Conservation (phyloP, 768 basidiomycete species). For the Psilocybe cyanescens region DNA sequence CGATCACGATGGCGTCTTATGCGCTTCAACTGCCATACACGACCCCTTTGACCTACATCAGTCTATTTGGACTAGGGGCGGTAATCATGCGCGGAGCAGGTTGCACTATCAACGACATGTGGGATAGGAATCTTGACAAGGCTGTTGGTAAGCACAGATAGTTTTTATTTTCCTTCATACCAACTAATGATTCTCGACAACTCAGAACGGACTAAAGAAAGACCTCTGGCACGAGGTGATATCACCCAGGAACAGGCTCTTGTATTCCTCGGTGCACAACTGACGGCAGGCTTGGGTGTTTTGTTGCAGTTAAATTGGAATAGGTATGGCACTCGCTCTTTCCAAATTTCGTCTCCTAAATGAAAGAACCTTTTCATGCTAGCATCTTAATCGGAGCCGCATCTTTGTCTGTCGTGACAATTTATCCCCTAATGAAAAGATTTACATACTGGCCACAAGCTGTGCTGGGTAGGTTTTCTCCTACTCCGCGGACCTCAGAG, state of each 20-base stretch:
- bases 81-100: constrained; percentile 97
- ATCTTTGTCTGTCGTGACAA: constrained; percentile 81
- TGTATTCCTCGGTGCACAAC: constrained; percentile 80
- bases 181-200: neutral
- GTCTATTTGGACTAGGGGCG: constrained; percentile 88
- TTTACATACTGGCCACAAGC: constrained; percentile 97
- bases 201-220: constrained; percentile 80
- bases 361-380: neutral
- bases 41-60: constrained; percentile 73
- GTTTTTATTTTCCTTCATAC: neutral
- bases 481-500: neutral
- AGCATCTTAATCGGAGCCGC: constrained; percentile 94
- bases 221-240: constrained; percentile 87
- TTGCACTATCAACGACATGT: constrained; percentile 99
- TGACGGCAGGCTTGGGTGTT: constrained; percentile 82
- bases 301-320: constrained; percentile 94
- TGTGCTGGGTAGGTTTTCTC: constrained; percentile 71
- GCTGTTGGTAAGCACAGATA: constrained; percentile 70
- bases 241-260: constrained; percentile 77
- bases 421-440: constrained; percentile 98
- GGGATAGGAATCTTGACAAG: constrained; percentile 92
- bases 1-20: constrained; percentile 95
- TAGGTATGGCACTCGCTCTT: constrained; percentile 53
- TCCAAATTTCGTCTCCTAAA: neutral
- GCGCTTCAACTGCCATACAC: constrained; percentile 68